Conservation (phyloP, 2,329 filamentous ascomycete species). For the Intubia oerlemansii region DNA sequence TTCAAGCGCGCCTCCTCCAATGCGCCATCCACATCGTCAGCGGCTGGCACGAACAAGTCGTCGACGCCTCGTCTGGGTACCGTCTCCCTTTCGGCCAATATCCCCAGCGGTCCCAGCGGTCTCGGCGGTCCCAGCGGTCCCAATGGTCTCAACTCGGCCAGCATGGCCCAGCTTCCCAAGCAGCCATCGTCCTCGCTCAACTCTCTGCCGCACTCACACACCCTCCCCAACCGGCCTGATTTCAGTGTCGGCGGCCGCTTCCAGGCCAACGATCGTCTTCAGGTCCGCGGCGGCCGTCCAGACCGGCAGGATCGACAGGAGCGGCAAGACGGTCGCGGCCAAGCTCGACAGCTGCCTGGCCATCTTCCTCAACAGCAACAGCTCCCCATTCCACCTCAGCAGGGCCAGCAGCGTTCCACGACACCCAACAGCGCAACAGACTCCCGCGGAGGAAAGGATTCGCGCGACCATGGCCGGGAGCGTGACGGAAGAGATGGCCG, state of each 20-base stretch:
- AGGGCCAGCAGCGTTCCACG: too few relatives aligned
- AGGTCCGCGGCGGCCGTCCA: background rate
- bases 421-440: constrained; percentile 1
- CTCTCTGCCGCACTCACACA: constrained; percentile 10
- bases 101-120: too few relatives aligned
- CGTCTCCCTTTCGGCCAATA: constrained; percentile 6
- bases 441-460: constrained; percentile 1
- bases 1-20: too few relatives aligned
- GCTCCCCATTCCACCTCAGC: too few relatives aligned
- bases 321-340: background rate
- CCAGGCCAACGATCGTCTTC: too few relatives aligned
- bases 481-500: constrained; percentile 18
- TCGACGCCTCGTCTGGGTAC: constrained; percentile 10
- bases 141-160: too few relatives aligned
- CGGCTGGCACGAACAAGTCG: too few relatives aligned
- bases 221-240: constrained; percentile 13
- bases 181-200: constrained; percentile 16
- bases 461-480: constrained; percentile 8
- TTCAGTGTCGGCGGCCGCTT: constrained; percentile 8
- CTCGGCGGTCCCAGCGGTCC: too few relatives aligned
- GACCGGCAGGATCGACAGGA: background rate
- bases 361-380: too few relatives aligned
- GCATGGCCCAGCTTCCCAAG: constrained; percentile 3
- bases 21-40: too few relatives aligned
- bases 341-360: too few relatives aligned